Percentiles rank a stretch among this genome's conserved stretches.
These are phyloP conservation scores for Abrus precatorius DNA, from an alignment of 306 rosid genomes.

Conservation along the genomic window DNA sequence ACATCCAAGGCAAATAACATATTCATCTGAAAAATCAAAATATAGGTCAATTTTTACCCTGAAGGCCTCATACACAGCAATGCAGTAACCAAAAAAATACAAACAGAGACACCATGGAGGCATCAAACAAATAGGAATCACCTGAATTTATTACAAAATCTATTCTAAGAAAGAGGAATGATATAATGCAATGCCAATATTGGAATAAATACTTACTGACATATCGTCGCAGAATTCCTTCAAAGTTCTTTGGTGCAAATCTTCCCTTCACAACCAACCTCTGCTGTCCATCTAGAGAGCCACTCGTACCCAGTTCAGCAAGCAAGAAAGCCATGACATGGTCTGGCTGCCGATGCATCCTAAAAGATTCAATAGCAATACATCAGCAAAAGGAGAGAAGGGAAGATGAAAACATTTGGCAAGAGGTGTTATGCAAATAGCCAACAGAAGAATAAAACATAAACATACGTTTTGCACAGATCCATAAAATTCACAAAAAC, in stretches of 20 bases:
- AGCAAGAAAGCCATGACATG: slow-evolving; percentile 96
- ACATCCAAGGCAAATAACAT: slow-evolving; percentile 91
- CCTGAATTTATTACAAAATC: background rate
- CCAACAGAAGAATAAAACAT: slow-evolving; percentile 5
- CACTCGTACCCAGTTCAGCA: slow-evolving; percentile 96
- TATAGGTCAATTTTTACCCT: background rate
- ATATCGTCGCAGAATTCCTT: slow-evolving; percentile 94
- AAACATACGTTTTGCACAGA: slow-evolving; percentile 82
- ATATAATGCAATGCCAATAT: background rate
- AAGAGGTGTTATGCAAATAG: background rate
- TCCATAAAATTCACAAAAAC: slow-evolving; percentile 98
- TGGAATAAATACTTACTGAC: slow-evolving; percentile 71
- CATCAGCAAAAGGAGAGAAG: background rate
- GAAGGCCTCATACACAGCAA: background rate
- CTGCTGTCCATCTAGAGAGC: slow-evolving; percentile 97
- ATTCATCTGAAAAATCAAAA: slow-evolving; percentile 69
- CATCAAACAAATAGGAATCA: background rate
- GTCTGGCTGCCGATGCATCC: slow-evolving; percentile 98
- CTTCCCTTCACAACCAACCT: slow-evolving; percentile 96
- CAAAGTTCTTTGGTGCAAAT: slow-evolving; percentile 96
- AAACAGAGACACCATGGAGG: background rate
- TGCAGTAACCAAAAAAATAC: slow-evolving; percentile 45
- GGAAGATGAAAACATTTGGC: background rate
- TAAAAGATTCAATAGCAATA: slow-evolving; percentile 42
- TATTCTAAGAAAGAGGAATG: background rate